Percentiles rank a stretch among this genome's conserved stretches.
phyloP scores from a whole-genome alignment of 2,329 filamentous ascomycete species.

The Chrysoporthe cubensis region DNA sequence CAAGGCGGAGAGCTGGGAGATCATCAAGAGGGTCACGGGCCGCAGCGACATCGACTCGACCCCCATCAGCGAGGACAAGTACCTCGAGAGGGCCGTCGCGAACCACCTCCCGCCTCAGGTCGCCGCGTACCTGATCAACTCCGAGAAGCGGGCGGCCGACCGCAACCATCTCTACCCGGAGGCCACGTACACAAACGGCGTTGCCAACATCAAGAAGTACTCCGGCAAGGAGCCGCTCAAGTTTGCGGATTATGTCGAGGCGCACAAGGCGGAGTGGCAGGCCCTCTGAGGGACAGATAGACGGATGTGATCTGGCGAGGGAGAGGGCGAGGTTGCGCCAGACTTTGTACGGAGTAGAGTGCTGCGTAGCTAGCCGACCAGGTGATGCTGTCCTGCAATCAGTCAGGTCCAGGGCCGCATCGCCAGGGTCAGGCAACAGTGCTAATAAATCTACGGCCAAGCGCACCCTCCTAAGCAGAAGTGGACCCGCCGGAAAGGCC shows the following conservation, averaged over 20 bases:
- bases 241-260: constrained; percentile 24
- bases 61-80: constrained; percentile 17
- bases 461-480: background rate
- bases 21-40: constrained; percentile 38
- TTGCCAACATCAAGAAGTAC: constrained; percentile 25
- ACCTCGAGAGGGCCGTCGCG: background rate
- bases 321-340: too few species aligned
- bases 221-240: constrained; percentile 15
- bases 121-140: background rate
- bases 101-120: background rate
- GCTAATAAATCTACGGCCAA: background rate
- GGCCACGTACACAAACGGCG: background rate
- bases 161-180: background rate
- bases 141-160: background rate
- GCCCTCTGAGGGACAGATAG: background rate
- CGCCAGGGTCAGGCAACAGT: background rate
- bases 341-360: background rate
- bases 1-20: constrained; percentile 35
- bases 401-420: too few species aligned
- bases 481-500: background rate
- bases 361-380: too few species aligned
- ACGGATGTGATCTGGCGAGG: background rate
- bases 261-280: constrained; percentile 25
- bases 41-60: constrained; percentile 33
- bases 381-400: too few species aligned